These are phyloP conservation scores for Aquilaria sinensis DNA, from an alignment of 345 rosid species.

Conservation along the genomic window DNA sequence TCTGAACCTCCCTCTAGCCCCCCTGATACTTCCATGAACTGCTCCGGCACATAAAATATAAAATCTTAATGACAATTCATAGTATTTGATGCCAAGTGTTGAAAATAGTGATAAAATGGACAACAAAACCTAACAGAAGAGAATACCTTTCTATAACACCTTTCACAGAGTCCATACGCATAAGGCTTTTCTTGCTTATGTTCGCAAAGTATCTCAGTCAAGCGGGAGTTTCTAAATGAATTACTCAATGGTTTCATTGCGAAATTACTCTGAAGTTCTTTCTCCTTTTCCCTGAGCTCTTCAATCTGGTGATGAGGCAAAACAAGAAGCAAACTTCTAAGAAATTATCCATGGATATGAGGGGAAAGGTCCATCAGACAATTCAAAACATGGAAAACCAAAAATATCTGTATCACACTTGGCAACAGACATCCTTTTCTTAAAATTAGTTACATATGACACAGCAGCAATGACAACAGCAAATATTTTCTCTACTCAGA, in stretches of 20 bases:
- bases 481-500: too few relatives aligned
- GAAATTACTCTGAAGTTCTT: conserved; percentile 31
- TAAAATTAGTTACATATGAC: background rate
- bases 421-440: background rate
- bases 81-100: conserved; percentile 5
- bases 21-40: conserved; percentile 58
- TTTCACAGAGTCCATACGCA: conserved; percentile 66
- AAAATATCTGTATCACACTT: background rate
- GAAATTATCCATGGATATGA: background rate
- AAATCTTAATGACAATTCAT: conserved; percentile 7
- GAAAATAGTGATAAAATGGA: background rate
- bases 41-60: conserved; percentile 18
- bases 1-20: conserved; percentile 87
- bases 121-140: conserved; percentile 6
- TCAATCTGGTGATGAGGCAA: conserved; percentile 47
- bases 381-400: background rate
- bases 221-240: conserved; percentile 18
- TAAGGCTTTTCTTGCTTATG: conserved; percentile 47
- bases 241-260: conserved; percentile 20
- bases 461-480: too few relatives aligned
- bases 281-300: conserved; percentile 56
- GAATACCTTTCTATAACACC: conserved; percentile 64
- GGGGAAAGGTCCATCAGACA: background rate
- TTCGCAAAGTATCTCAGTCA: conserved; percentile 47
- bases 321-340: conserved; percentile 4